Evolutionary conservation across 2,329 filamentous ascomycete genomes (phyloP), one percentile per base, ranked within the genome.

Genomic region (Mycocentrospora acerina): DNA sequence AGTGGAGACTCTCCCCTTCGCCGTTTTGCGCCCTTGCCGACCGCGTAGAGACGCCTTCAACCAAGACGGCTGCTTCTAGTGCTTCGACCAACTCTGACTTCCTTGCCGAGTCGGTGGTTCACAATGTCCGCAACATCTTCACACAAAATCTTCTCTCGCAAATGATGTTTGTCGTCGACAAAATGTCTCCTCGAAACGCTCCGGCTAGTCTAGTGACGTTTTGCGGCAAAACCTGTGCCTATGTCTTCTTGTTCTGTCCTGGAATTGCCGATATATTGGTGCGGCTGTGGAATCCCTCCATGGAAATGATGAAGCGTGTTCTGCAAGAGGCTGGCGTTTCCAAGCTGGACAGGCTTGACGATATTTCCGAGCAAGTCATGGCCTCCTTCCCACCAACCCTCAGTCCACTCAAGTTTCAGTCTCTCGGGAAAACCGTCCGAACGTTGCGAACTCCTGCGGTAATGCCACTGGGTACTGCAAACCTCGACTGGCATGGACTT

Each of bases 191-290:
- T 56, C 81, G 88, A 32, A 85, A 89, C 57, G 81, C 82, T 8
- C 79, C 81, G 26, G 80, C 81, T 27, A 75, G 74, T 49, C 49
- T 74, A 16, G 87, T 95, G 41, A 85, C 86, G 19, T 95, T 95
- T 62, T 89, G 88, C 37, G 90, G 88, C 43, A 94, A 93, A 68
- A 88, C 89, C 4, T 91, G 87, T 59, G 90, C 90, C 2, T 95
- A 94, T 66, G 90, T 88, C 19, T 95, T 95, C 67, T 93, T 91
- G 70, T 96, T 95, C 58, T 90, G 88, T 18, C 88, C 89, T 0
- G 88, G 88, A 4, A 80, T 95, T 37, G 86, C 88, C 7, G 89
- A 95, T 58, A 80, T 95, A 34, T 74, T 95, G 32, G 80, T 91
- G 17, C 81, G 89, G 12, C 72, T 95, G 4, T 95, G 90, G 90